Percentiles rank a stretch among this genome's conserved stretches.
phyloP scores from a whole-genome alignment of 2,329 filamentous ascomycete species.

The Hymenoscyphus salicellus region DNA sequence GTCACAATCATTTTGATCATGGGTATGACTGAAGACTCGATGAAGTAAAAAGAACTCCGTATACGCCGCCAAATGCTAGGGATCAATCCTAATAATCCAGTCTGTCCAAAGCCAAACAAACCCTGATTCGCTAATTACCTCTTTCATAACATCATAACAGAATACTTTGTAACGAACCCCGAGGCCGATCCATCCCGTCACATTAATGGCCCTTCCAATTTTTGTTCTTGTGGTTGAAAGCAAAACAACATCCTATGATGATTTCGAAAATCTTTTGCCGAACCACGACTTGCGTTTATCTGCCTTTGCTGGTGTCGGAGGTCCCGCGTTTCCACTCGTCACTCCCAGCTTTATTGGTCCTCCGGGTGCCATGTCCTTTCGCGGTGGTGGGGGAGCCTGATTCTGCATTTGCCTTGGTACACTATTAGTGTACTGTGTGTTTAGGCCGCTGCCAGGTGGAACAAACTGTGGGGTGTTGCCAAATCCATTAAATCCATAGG shows the following conservation, averaged over 20 bases:
- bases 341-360: slow-evolving; percentile 34
- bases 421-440: slow-evolving; percentile 31
- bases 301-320: slow-evolving; percentile 13
- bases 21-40: background rate
- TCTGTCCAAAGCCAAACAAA: background rate
- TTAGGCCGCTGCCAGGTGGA: slow-evolving; percentile 38
- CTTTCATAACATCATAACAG: slow-evolving; percentile 14
- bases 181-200: background rate
- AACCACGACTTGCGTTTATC: slow-evolving; percentile 93
- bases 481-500: slow-evolving; percentile 57
- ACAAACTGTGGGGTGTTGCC: slow-evolving; percentile 41
- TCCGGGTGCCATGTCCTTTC: slow-evolving; percentile 22
- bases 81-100: slow-evolving; percentile 6
- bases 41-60: background rate
- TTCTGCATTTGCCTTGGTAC: slow-evolving; percentile 17
- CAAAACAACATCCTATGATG: slow-evolving; percentile 9
- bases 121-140: slow-evolving; percentile 3
- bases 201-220: slow-evolving; percentile 9
- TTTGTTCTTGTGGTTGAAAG: background rate
- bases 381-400: slow-evolving; percentile 23
- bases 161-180: background rate
- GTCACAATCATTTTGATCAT: background rate
- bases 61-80: slow-evolving; percentile 1
- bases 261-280: slow-evolving; percentile 73
- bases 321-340: slow-evolving; percentile 21